These are phyloP conservation scores for Gomphus bonarii DNA, from an alignment of 1,284 basidiomycete species.

Conservation along the genomic window DNA sequence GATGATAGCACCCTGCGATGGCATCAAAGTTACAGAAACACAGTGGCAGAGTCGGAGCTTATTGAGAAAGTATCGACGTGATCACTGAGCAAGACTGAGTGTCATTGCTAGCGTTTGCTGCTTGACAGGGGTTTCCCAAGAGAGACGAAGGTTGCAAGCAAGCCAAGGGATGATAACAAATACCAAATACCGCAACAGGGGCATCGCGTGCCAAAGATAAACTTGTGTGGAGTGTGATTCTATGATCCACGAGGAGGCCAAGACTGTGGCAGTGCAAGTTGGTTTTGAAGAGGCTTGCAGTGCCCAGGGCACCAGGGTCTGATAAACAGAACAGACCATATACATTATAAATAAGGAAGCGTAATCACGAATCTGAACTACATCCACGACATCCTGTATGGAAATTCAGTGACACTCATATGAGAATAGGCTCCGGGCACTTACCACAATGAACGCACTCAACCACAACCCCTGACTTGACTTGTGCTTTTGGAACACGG, in stretches of 20 bases:
- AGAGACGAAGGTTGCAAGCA: too few species aligned
- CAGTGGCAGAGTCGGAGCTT: too few species aligned
- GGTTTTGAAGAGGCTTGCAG: background rate
- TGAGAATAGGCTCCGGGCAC: conserved; percentile 23
- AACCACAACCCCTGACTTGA: conserved; percentile 88
- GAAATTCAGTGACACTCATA: background rate
- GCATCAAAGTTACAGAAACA: too few species aligned
- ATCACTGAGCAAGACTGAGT: too few species aligned
- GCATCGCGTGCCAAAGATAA: background rate
- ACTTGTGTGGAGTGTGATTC: background rate
- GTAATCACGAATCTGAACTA: conserved; percentile 64
- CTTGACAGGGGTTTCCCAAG: background rate
- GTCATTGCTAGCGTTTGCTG: too few species aligned
- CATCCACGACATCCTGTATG: conserved; percentile 66
- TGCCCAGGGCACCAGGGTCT: background rate
- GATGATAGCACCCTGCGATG: too few species aligned
- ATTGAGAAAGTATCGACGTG: too few species aligned
- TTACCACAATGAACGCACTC: conserved; percentile 95
- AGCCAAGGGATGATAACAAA: too few species aligned
- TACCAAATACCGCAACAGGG: background rate
- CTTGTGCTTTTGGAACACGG: conserved; percentile 89
- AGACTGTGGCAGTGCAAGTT: background rate
- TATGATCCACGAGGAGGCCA: background rate
- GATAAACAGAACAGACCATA: background rate
- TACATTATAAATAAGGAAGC: background rate